phyloP scores from a whole-genome alignment of 2,329 filamentous ascomycete genomes.

The Venturia effusa region DNA sequence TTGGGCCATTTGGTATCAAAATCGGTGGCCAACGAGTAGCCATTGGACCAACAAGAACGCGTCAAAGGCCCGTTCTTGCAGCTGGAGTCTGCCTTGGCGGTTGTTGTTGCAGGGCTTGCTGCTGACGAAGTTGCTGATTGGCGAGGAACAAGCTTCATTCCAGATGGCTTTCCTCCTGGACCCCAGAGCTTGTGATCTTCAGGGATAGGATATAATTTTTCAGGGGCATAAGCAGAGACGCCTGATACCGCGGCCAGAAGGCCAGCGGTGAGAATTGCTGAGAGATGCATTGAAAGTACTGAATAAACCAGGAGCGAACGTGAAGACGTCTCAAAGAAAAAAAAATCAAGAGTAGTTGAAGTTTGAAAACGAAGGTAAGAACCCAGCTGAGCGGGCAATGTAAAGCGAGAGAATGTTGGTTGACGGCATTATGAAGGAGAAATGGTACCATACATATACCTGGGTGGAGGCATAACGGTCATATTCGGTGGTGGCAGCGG shows the following conservation, averaged over 20 bases:
- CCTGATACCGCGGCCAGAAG: background rate
- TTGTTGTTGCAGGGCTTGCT: background rate
- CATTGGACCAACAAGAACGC: constrained; percentile 31
- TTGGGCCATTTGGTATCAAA: constrained; percentile 33
- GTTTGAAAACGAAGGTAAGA: background rate
- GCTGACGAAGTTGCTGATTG: constrained; percentile 4
- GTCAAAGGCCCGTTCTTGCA: constrained; percentile 31
- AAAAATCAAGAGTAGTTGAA: background rate
- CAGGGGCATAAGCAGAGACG: background rate
- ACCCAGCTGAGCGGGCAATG: background rate
- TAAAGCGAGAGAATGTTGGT: background rate
- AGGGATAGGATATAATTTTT: background rate
- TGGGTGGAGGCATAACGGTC: background rate
- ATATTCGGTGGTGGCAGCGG: background rate
- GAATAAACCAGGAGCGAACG: background rate
- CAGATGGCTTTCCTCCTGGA: constrained; percentile 1
- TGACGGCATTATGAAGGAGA: background rate
- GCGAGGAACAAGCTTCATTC: background rate
- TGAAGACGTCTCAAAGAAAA: background rate
- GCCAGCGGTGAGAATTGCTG: background rate
- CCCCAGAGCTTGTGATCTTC: constrained; percentile 12
- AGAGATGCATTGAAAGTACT: constrained; percentile 1
- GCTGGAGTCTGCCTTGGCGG: constrained; percentile 15
- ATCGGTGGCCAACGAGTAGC: constrained; percentile 34
- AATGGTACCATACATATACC: background rate